Base-by-base conservation (phyloP, 2,329 filamentous ascomycete genomes). In the Fusarium verticillioides region DNA sequence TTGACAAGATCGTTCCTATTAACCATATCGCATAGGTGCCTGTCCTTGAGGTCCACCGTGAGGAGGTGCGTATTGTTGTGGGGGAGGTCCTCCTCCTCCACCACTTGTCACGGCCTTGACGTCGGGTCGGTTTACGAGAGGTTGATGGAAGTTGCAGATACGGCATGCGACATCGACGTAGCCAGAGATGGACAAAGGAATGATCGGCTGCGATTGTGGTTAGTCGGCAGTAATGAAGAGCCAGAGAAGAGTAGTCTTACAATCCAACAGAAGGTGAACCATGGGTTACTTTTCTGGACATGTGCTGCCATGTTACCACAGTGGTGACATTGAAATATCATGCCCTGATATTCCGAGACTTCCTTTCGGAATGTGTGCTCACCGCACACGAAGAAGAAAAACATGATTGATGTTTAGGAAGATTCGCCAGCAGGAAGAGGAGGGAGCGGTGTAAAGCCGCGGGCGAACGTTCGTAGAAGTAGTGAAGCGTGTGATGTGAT, bases 191-290 rank as follows among this genome's bases (percentile, higher is more conserved):
- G 89, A 91, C 78, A 95, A 91, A 0, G 93, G 93, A 32, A 95
- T 86, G 50, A 95, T 81, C 54, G 93, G 93, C 88, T 92, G n/a
- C 36, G 37, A 44, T 44, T 4, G 9, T 13, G 23, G 47, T 79
- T 71, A 80, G 77, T 36, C 16, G 53, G 21, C 37, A 44, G 36
- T 13, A 28, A 53, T 10, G 37, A 59, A 49, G 13, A 13, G 15
- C 15, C n/a, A 28, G 19, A 30, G 39, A 19, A 34, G 52, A 28
- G 12, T 1, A 26, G 15, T 84, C 87, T 78, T 82, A 91, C 89
- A 60, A 94, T 82, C 82, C 93, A 94, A 85, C 93, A 95, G 78
- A 95, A 91, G 9, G 93, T 95, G 78, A 95, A 95, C 91, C 92
- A 94, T 46, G 90, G 90, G 66, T 91, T 86, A 66, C 86, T 87